Evolutionary conservation across 2,329 filamentous ascomycete species (phyloP), one percentile per base, ranked within the genome.

Genomic region (Apiospora pterosperma): DNA sequence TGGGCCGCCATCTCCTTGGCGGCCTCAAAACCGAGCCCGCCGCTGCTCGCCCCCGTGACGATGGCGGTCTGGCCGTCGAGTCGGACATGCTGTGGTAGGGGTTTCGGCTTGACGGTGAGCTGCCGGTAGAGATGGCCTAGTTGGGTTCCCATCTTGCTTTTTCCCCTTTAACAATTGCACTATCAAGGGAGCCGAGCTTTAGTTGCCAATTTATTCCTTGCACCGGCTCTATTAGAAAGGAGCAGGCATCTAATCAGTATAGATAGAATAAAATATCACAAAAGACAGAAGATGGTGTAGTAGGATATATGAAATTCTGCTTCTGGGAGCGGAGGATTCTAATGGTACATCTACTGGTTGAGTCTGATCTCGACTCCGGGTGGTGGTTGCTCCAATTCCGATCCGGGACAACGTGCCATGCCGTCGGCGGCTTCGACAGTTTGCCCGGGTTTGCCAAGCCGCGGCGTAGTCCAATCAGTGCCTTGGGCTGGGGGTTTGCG

Each of bases 1-100:
- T 69, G 67, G 14, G 63, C 62, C 59, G 65, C 66, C 19, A 71
- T 21, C n/a, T 71, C 67, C 58, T 68, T 69, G 16, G 67, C 62
- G 5, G 68, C 67, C 21, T 70, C 67, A 16, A 69, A 66, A 6
- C 68, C 68, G 6, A 71, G 62, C 6, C 42, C 12, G 8, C 68
- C 69, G 8, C 63, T 63, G 42, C 68, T 68, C 1, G 67, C 59
- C 6, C 68, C 68, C 12, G 67, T 70, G 25, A 71, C 64, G 42
- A 71, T 66, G 16, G 67, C 67, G 14, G 67, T 69, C 36, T 65
- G 48, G 3, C 68, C 66, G 11, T 65, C 62, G 2, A 68, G 66
- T 1, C 64, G 63, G 62, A 68, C 61, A 8, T 55, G 44, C 11
- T 52, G 34, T 0, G 68, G 64, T 7, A 67, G 63, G 7, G 67